Evolutionary conservation across 352 stramenopile species (phyloP), one percentile per base, ranked within the genome.

Genomic region (Phytophthora agathidicida): DNA sequence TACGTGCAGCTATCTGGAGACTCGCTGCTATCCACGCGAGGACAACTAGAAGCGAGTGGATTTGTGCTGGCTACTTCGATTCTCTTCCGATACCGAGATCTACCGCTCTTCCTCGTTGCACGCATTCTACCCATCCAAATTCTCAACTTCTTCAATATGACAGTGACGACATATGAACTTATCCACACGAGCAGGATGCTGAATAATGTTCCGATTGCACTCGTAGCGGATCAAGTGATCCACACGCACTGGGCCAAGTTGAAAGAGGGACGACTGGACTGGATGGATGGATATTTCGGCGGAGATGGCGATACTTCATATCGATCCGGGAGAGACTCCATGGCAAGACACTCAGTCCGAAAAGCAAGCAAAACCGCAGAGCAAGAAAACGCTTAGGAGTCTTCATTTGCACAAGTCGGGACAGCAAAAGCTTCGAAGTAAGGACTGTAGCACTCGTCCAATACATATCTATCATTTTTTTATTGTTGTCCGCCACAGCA

Each of bases 111-210:
- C n/a, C 30, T 69, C 13, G 33, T 57, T 17, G 65, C 65, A 5
- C 58, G 59, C 14, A 47, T 62, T 3, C 3, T 65, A 3, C 65
- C 58, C 3, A 49, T 46, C 7, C 48, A 47, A 19, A 20, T 66
- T 2, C 59, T 73, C 32, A 60, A 62, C n/a, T 58, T 65, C 10
- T 70, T 73, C 47, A 69, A 73, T 33, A 28, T 69, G 13, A 73
- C 60, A 2, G 59, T 66, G 13, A 70, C 52, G 19, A 63, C 61
- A 28, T 60, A 66, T 31, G 41, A 66, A n/a, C 20, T 73, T 11
- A 36, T 38, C 2, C 42, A 60, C 35, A 54, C 47, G 3, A 47
- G 23, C 8, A 39, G 58, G 19, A 23, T 36, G 20, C n/a, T 66
- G 13, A 36, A 66, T 36, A 52, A 42, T 6, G 13, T 56, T 9